Base-by-base conservation (phyloP, 2,329 filamentous ascomycete genomes). In the Incumbomyces lentus region DNA sequence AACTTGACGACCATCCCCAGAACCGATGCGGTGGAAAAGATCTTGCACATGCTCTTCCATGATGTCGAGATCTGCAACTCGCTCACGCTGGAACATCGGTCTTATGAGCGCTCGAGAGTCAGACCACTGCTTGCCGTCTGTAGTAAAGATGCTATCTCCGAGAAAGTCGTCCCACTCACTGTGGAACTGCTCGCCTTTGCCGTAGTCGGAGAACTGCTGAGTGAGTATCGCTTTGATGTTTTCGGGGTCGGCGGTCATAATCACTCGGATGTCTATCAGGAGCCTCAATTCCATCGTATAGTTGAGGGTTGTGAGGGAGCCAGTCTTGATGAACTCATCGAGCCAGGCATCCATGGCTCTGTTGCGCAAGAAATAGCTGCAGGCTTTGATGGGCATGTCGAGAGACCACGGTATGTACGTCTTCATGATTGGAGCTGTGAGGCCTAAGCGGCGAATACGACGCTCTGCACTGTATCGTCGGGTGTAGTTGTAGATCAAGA, bases 171-270 rank as follows among this genome's bases (percentile, higher is more conserved):
- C 72, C 82, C 84, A 93, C 43, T 88, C 82, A 7, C 64, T 56
- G 57, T 89, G 82, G 66, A 94, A 94, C 17, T 58, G 67, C 55
- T 79, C 68, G 7, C 88, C 88, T 66, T 95, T 95, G 52, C 88
- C 89, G 60, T 81, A 95, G 59, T 94, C 85, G 34, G 68, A 67
- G 60, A 95, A 95, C 60, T 95, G 86, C 1, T 82, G 84, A 0
- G 88, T 85, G n/a, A 95, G 71, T 17, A 95, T 74, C 5, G 89
- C 86, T 64, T 95, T 94, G 68, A 94, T 84, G 60, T 95, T 95
- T 59, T 93, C 86, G 0, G 84, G 84, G 55, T 95, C 87, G 4
- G 77, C 76, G 0, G 89, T 95, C 59, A 92, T 74, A 49, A 93
- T 63, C 17, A 82, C 63, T n/a, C 84, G 77, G n/a, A 45, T 14